These are phyloP conservation scores for Calamus simplicifolius DNA, from an alignment of 176 grass and related monocot genomes.

Conservation along the genomic window DNA sequence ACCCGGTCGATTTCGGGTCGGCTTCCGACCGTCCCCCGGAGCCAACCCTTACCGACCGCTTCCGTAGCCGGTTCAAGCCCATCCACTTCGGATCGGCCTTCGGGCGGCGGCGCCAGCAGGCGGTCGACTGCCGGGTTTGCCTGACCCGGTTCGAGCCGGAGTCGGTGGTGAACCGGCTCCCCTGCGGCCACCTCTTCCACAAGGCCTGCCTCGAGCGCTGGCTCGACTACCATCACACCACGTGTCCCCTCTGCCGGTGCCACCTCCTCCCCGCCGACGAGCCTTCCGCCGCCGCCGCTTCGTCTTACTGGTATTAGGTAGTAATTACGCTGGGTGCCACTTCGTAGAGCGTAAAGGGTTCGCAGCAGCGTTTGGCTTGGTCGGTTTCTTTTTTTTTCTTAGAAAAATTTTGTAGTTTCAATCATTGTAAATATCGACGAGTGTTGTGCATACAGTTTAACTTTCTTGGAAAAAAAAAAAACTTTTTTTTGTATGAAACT, in stretches of 20 bases:
- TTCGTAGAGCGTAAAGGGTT: too few relatives aligned
- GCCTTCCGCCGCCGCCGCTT: not conserved
- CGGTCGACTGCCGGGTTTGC: conserved; percentile 59
- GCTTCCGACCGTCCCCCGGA: not conserved
- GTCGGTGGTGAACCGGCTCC: conserved; percentile 68
- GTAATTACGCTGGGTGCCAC: too few relatives aligned
- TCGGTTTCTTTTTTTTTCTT: too few relatives aligned
- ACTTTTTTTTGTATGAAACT: too few relatives aligned
- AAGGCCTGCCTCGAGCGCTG: conserved; percentile 66
- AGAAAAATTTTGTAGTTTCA: too few relatives aligned
- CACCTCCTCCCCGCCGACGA: conserved; percentile 29
- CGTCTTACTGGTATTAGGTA: too few relatives aligned
- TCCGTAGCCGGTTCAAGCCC: conserved; percentile 44
- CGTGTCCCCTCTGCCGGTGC: conserved; percentile 66
- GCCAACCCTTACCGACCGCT: conserved; percentile 46
- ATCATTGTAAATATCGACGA: too few relatives aligned
- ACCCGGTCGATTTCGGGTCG: not conserved
- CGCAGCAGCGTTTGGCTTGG: too few relatives aligned
- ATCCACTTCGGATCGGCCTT: conserved; percentile 34
- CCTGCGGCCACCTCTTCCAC: conserved; percentile 84
- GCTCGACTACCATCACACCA: conserved; percentile 73
- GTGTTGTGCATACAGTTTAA: too few relatives aligned
- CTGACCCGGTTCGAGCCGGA: conserved; percentile 54
- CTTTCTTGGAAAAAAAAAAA: too few relatives aligned
- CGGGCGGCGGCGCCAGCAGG: conserved; percentile 4